Evolutionary conservation across 2,329 filamentous ascomycete species (phyloP), one percentile per base, ranked within the genome.

Genomic region (Colletotrichum sansevieriae): DNA sequence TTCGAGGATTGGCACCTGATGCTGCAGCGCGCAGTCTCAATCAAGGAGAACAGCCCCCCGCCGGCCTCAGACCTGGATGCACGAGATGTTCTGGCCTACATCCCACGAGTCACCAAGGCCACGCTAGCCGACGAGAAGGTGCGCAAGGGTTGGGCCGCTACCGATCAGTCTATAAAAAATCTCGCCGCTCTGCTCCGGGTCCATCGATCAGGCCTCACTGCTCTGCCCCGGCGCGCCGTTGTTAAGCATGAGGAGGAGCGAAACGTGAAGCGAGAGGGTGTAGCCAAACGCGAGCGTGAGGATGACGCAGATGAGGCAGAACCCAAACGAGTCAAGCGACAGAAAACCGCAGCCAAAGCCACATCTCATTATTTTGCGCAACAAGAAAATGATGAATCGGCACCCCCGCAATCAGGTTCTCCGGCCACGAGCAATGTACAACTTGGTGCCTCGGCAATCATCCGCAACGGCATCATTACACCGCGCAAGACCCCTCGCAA

Each of bases 1-100:
- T 74, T 75, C 20, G 73, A 81, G 52, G 75, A 79, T 55, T 82
- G 78, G 76, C 61, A 78, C 18, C 72, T 73, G 60, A 63, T 78
- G 68, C 71, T 81, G n/a, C 71, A 78, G 18, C 77, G 77, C 65
- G 79, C 79, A 10, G 72, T 55, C 57, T 76, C 76, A 8, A 73
- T 78, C n/a, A 74, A 70, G 41, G 63, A 71, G 39, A 39, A 58
- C 25, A 68, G 67, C 37, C 58, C 44, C 22, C 55, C 57, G 25
- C 46, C 56, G 20, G 44, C 73, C 41, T 55, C 68, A 4, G 72
- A 71, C 33, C 72, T 79, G 10, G 74, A 80, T 20, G 78, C 76
- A 4, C 73, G 74, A 62, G 80, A 81, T 67, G 44, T 80, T 5
- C 74, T 80, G 25, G 72, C 75, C 18, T 79, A 76, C 64, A 64